These are phyloP conservation scores for Streptanthus diversifolius DNA, from an alignment of 345 rosid species.

Conservation along the genomic window DNA sequence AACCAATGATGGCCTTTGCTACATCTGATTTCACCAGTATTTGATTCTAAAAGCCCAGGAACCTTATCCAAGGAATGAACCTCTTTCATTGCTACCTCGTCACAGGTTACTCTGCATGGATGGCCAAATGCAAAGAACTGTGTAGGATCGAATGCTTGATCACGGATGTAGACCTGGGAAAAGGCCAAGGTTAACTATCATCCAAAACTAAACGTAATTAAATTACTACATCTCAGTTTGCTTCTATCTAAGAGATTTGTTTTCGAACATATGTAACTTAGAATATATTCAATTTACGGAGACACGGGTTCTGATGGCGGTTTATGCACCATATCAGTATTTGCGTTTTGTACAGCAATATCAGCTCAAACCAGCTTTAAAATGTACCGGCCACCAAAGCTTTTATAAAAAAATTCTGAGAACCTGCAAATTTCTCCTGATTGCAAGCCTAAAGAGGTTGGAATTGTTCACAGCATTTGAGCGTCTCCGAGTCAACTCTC, in stretches of 20 bases:
- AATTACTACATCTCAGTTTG: not conserved
- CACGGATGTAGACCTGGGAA: slow-evolving; percentile 79
- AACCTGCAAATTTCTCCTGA: slow-evolving; percentile 71
- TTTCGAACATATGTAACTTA: not conserved
- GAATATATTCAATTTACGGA: not conserved
- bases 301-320: slow-evolving; percentile 10
- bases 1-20: slow-evolving; percentile 82
- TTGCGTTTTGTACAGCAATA: not conserved
- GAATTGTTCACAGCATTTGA: slow-evolving; percentile 74
- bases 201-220: not conserved
- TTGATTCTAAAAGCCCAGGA: slow-evolving; percentile 27
- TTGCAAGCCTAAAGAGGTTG: slow-evolving; percentile 66
- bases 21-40: slow-evolving; percentile 56
- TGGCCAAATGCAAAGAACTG: slow-evolving; percentile 80
- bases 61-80: slow-evolving; percentile 42
- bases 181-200: not conserved
- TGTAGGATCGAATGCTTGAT: slow-evolving; percentile 70
- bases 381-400: slow-evolving; percentile 9
- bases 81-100: slow-evolving; percentile 38
- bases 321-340: slow-evolving; percentile 11
- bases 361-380: slow-evolving; percentile 5
- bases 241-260: slow-evolving; percentile 17
- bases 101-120: slow-evolving; percentile 64
- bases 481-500: slow-evolving; percentile 74
- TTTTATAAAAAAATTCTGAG: not conserved